Evolutionary conservation across 306 rosid genomes (phyloP).

Genomic region (Vigna angularis): DNA sequence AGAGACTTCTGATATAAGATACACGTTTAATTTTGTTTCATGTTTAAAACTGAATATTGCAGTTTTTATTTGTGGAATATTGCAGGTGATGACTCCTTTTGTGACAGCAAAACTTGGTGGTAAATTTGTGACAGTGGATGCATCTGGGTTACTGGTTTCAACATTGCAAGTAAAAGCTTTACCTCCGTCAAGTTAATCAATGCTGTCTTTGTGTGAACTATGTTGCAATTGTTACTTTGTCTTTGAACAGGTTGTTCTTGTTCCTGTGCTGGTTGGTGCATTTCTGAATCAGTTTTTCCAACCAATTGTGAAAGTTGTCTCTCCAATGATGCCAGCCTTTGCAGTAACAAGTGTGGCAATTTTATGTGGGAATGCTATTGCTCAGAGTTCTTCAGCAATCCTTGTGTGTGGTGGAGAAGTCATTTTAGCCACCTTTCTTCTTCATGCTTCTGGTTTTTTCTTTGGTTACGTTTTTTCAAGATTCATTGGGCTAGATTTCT

Average conservation of each 20-base stretch:
- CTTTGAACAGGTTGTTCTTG: slow-evolving; percentile 75
- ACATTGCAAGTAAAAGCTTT: slow-evolving; percentile 66
- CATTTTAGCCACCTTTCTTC: slow-evolving; percentile 63
- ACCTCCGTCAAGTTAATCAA: neutral
- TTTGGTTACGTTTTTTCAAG: slow-evolving; percentile 73
- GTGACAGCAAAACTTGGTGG: slow-evolving; percentile 92
- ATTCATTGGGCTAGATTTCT: slow-evolving; percentile 62
- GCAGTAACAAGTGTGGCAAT: slow-evolving; percentile 86
- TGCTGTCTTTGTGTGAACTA: neutral
- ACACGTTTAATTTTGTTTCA: too few relatives aligned
- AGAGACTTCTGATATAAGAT: too few relatives aligned
- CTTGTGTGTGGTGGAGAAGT: slow-evolving; percentile 73
- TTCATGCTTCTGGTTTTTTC: slow-evolving; percentile 82
- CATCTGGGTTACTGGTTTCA: slow-evolving; percentile 67
- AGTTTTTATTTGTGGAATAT: too few relatives aligned
- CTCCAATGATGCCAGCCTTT: slow-evolving; percentile 83
- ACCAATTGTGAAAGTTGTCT: slow-evolving; percentile 67
- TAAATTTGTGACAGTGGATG: slow-evolving; percentile 85
- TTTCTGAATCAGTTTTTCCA: slow-evolving; percentile 84
- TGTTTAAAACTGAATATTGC: too few relatives aligned
- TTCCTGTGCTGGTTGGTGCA: slow-evolving; percentile 84
- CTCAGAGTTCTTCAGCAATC: slow-evolving; percentile 80
- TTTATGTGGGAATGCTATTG: slow-evolving; percentile 81
- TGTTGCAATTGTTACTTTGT: neutral
- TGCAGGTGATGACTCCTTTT: slow-evolving; percentile 88